These are phyloP conservation scores for Dactylella cylindrospora DNA, from an alignment of 2,329 filamentous ascomycete species.

Conservation along the genomic window DNA sequence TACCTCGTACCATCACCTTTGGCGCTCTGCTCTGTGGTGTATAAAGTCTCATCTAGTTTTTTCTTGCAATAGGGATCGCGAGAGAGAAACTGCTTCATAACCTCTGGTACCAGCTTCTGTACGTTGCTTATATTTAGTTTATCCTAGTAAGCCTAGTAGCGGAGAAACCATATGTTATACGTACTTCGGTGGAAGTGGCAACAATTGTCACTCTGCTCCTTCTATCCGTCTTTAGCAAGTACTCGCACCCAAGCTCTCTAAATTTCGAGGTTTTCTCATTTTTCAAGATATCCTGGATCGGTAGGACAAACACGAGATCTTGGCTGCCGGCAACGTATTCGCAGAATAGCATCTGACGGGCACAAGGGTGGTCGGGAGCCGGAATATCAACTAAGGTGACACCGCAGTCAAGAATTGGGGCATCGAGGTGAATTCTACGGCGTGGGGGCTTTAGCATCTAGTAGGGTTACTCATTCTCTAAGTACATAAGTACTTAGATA, in stretches of 20 bases:
- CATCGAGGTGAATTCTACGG: constrained; percentile 26
- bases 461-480: background rate
- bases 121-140: too few species aligned
- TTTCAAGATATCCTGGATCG: background rate
- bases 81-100: too few species aligned
- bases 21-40: too few species aligned
- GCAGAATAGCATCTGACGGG: background rate
- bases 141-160: too few species aligned
- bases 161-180: too few species aligned
- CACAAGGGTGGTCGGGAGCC: constrained; percentile 7
- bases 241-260: constrained; percentile 18
- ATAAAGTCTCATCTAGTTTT: too few species aligned
- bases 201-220: constrained; percentile 10
- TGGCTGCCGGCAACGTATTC: constrained; percentile 15
- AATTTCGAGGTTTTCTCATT: background rate
- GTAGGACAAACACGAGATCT: constrained; percentile 15
- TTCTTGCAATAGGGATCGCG: too few species aligned
- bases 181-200: constrained; percentile 12
- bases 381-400: constrained; percentile 32
- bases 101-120: too few species aligned
- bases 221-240: background rate
- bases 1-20: too few species aligned
- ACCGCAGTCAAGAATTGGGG: constrained; percentile 13
- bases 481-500: background rate
- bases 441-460: too few species aligned